Evolutionary conservation across 2,329 filamentous ascomycete species (phyloP).

Genomic region (Cladosporium sp.): DNA sequence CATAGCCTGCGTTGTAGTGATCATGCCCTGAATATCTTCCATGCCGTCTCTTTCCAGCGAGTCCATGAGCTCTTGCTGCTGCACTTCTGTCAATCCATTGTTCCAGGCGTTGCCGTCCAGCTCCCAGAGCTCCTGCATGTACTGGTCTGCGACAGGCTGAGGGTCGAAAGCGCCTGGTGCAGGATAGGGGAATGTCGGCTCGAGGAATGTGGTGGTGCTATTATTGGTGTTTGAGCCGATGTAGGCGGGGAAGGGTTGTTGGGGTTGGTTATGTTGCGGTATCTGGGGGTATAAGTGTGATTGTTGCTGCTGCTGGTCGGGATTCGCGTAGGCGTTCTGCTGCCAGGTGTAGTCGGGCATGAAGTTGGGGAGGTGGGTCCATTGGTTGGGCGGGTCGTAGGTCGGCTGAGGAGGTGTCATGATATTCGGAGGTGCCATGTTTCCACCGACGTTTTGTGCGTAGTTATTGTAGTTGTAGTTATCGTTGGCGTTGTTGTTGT

Average conservation of each 20-base stretch:
- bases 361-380: constrained; percentile 35
- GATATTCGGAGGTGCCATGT: constrained; percentile 22
- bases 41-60: constrained; percentile 40
- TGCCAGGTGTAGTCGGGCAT: constrained; percentile 28
- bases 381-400: constrained; percentile 14
- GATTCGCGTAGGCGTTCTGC: constrained; percentile 10
- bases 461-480: not conserved
- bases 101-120: constrained; percentile 34
- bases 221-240: constrained; percentile 21
- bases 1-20: constrained; percentile 31
- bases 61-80: constrained; percentile 41
- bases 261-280: constrained; percentile 7
- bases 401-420: constrained; percentile 20
- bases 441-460: constrained; percentile 20
- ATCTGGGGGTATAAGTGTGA: constrained; percentile 18
- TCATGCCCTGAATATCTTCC: constrained; percentile 41
- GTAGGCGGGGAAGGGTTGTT: constrained; percentile 16
- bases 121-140: constrained; percentile 29
- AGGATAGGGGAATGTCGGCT: constrained; percentile 33
- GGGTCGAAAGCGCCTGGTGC: constrained; percentile 13
- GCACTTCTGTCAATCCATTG: constrained; percentile 35
- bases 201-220: constrained; percentile 27
- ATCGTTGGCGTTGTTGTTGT: not conserved
- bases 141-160: constrained; percentile 17
- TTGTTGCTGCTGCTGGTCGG: constrained; percentile 15